These are phyloP conservation scores for Chaetoscypha palmicola DNA, from an alignment of 2,329 filamentous ascomycete genomes.

Conservation along the genomic window DNA sequence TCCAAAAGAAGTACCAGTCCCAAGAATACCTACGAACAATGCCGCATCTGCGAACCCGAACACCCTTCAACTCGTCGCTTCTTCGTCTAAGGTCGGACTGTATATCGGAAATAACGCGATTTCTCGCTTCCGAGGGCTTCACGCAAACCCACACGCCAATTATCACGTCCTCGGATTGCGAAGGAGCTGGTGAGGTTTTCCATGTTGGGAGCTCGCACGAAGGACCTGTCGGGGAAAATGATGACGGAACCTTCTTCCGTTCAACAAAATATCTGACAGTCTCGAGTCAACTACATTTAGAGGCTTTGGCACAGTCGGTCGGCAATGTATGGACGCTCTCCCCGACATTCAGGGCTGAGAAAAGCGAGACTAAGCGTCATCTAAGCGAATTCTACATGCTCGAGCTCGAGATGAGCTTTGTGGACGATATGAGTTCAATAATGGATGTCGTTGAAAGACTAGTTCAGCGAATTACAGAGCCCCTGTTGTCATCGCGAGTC, in stretches of 20 bases:
- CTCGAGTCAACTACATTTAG: conserved; percentile 87
- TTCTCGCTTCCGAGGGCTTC: conserved; percentile 66
- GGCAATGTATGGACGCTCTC: conserved; percentile 91
- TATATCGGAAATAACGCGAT: conserved; percentile 64
- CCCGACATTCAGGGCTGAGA: conserved; percentile 88
- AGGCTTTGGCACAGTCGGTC: conserved; percentile 81
- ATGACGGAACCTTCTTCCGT: conserved; percentile 63
- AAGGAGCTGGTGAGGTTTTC: conserved; percentile 94
- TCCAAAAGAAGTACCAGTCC: conserved; percentile 95
- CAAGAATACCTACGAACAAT: conserved; percentile 82
- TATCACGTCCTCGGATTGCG: conserved; percentile 94
- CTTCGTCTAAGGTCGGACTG: conserved; percentile 77
- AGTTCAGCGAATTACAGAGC: conserved; percentile 50
- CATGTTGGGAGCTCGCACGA: conserved; percentile 41
- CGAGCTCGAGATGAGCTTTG: conserved; percentile 82
- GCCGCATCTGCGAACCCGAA: conserved; percentile 78
- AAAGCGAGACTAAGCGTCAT: conserved; percentile 87
- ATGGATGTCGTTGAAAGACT: conserved; percentile 78
- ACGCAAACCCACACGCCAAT: conserved; percentile 87
- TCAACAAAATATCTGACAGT: conserved; percentile 91
- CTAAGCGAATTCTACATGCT: conserved; percentile 99
- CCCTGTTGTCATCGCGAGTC: conserved; percentile 38
- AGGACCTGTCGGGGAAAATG: conserved; percentile 25
- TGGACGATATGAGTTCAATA: conserved; percentile 59
- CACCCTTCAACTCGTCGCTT: conserved; percentile 72